phyloP scores from a whole-genome alignment of 495 filamentous ascomycete species.

The Evernia prunastri region DNA sequence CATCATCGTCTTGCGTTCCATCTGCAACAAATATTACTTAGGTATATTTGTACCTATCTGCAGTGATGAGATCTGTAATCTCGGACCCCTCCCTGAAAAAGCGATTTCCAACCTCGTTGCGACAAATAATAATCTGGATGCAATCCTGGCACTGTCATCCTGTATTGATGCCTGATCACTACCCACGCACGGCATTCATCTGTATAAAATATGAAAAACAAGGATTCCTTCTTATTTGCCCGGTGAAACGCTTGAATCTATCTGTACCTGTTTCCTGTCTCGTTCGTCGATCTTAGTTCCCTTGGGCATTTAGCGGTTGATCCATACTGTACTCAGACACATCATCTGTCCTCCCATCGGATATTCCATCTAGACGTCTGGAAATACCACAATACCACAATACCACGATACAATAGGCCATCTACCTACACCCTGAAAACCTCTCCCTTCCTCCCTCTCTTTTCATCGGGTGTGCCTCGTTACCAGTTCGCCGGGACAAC shows the following conservation, averaged over 20 bases:
- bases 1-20: no score
- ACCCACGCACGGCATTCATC: no score
- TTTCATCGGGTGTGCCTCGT: background rate
- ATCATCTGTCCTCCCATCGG: constrained; percentile 7
- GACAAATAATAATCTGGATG: constrained; percentile 11
- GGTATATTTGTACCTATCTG: background rate
- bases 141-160: constrained; percentile 10
- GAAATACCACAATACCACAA: no score
- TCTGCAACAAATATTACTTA: background rate
- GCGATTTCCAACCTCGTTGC: background rate
- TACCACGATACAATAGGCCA: no score
- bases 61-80: background rate
- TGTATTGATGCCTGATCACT: constrained; percentile 9
- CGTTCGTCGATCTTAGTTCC: constrained; percentile 8
- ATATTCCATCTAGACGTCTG: background rate
- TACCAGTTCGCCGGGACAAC: background rate
- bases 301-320: constrained; percentile 5
- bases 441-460: background rate
- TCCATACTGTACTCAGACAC: constrained; percentile 5
- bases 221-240: background rate
- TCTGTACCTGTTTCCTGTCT: constrained; percentile 10
- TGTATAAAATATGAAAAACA: background rate
- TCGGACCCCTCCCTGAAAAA: background rate
- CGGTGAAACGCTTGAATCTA: background rate
- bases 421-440: no score